A percentile compares a stretch with the other conserved stretches of the same genome.
phyloP scores from a whole-genome alignment of 176 grass and related monocot species.

The Zea luxurians region DNA sequence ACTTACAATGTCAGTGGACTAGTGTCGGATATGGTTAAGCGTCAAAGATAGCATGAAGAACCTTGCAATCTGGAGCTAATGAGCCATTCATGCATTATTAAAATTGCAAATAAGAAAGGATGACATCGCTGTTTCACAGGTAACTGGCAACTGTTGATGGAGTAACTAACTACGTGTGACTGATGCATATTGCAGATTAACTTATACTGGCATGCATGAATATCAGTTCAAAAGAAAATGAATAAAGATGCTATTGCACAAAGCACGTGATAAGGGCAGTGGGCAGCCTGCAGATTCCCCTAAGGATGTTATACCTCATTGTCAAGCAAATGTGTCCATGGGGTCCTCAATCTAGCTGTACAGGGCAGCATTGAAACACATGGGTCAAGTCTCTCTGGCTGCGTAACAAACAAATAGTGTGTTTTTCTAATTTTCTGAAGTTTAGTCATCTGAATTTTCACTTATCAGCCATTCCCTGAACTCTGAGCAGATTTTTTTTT shows the following conservation, averaged over 20 bases:
- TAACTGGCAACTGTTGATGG: background rate
- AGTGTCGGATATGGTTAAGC: background rate
- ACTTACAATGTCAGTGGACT: background rate
- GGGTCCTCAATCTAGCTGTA: background rate
- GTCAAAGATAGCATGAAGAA: background rate
- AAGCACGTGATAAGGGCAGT: background rate
- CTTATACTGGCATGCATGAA: background rate
- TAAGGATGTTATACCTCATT: background rate
- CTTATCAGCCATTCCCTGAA: conserved; percentile 42
- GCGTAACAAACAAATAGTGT: background rate
- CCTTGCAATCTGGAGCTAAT: background rate
- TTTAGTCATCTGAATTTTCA: conserved; percentile 46
- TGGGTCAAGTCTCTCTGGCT: background rate
- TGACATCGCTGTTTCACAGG: background rate
- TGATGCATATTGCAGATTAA: background rate
- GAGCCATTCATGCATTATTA: background rate
- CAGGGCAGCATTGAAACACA: background rate
- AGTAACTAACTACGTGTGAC: background rate
- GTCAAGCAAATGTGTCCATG: background rate
- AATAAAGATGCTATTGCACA: conserved; percentile 1
- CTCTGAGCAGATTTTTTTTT: background rate
- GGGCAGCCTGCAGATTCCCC: background rate
- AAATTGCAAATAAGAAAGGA: conserved; percentile 7
- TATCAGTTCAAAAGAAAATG: background rate
- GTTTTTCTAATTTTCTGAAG: background rate